phyloP scores from a whole-genome alignment of 257 asterid genomes.

The Penstemon eatonii region DNA sequence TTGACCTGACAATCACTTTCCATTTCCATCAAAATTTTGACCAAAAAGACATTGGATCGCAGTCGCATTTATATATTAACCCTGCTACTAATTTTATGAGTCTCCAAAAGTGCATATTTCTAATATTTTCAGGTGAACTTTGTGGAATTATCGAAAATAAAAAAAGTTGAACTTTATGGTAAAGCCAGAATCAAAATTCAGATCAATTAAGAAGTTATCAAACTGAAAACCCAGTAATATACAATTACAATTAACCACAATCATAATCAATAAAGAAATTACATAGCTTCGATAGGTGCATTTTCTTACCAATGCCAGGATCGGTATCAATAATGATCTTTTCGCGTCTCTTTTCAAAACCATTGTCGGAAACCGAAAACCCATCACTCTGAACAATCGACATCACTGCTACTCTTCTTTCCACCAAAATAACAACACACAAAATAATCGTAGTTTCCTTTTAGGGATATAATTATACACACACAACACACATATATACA shows the following conservation, averaged over 20 bases:
- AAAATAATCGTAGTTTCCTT: not conserved
- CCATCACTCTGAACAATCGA: conserved; percentile 39
- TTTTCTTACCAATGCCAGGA: conserved; percentile 59
- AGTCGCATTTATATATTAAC: conserved; percentile 13
- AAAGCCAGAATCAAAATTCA: not conserved
- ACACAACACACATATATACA: not conserved
- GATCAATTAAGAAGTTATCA: conserved; percentile 1
- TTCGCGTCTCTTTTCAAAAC: conserved; percentile 32
- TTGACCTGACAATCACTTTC: not conserved
- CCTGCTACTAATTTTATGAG: not conserved
- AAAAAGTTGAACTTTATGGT: not conserved
- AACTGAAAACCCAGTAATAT: not conserved
- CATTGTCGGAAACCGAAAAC: conserved; percentile 22
- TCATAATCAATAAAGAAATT: not conserved
- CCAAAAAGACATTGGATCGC: conserved; percentile 10
- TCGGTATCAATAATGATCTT: conserved; percentile 64
- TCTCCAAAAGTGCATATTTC: not conserved
- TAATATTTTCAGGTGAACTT: not conserved
- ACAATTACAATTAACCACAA: not conserved
- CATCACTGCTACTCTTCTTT: conserved; percentile 33
- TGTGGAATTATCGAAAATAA: not conserved
- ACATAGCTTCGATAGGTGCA: not conserved
- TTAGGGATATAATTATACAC: not conserved
- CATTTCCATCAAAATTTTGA: not conserved
- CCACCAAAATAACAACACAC: conserved; percentile 16